Conservation (phyloP, 2,329 filamentous ascomycete species). For the Beauveria brongniartii region DNA sequence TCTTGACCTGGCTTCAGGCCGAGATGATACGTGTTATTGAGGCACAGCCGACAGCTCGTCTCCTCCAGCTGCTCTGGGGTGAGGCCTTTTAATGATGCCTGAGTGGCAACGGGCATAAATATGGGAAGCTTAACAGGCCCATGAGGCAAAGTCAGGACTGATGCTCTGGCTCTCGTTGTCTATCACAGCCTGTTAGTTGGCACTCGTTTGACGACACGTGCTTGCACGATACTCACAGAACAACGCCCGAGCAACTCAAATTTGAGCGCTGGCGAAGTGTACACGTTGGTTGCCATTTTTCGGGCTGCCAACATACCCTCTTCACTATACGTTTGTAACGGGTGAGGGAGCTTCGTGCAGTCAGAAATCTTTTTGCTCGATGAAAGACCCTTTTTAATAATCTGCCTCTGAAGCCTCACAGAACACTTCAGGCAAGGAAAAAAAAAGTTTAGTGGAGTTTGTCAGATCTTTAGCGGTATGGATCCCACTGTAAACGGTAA, state of each 20-base stretch:
- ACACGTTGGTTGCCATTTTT: conserved; percentile 44
- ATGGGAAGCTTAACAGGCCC: conserved; percentile 83
- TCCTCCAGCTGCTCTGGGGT: conserved; percentile 88
- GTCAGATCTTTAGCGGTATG: not conserved
- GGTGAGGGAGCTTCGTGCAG: conserved; percentile 2
- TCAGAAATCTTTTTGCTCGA: not conserved
- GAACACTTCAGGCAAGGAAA: not conserved
- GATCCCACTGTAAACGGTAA: not conserved
- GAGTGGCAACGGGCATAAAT: conserved; percentile 98
- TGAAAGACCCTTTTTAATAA: not conserved
- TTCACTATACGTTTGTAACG: not conserved
- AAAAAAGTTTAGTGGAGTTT: conserved; percentile 9
- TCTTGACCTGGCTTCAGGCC: conserved; percentile 91
- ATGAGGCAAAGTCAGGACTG: conserved; percentile 81
- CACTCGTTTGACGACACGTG: not conserved
- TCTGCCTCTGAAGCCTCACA: not conserved
- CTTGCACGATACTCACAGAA: conserved; percentile 52
- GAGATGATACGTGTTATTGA: conserved; percentile 98
- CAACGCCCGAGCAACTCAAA: conserved; percentile 74
- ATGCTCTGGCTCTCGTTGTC: conserved; percentile 92
- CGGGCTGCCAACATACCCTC: conserved; percentile 24
- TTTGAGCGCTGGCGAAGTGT: conserved; percentile 58
- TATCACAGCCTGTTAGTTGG: conserved; percentile 28
- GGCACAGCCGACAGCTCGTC: conserved; percentile 79
- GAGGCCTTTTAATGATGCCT: conserved; percentile 89